Conservation (phyloP, 495 filamentous ascomycete genomes). For the Penicillium ucsense region DNA sequence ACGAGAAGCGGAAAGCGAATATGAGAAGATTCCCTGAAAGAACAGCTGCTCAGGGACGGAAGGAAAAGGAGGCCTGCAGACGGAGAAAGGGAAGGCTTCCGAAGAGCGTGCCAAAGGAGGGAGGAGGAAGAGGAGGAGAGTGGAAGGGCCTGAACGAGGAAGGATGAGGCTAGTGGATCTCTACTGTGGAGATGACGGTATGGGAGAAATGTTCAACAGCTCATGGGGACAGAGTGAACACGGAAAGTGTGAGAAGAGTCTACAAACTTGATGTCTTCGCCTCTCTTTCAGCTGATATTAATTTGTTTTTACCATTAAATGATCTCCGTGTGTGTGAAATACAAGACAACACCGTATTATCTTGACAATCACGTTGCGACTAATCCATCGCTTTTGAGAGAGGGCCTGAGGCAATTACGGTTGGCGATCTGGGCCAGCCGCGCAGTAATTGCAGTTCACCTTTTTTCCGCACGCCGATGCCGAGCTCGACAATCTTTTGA, state of each 20-base stretch:
- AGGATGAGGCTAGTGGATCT: slow-evolving; percentile 27
- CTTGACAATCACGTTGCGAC: slow-evolving; percentile 14
- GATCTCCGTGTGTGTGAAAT: no score
- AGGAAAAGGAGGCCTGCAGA: neutral
- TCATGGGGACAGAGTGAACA: slow-evolving; percentile 2
- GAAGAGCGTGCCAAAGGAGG: neutral
- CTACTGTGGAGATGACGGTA: slow-evolving; percentile 25
- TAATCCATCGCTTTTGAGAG: neutral
- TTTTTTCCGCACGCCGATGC: slow-evolving; percentile 18
- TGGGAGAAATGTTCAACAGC: slow-evolving; percentile 1
- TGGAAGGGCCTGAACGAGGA: slow-evolving; percentile 11
- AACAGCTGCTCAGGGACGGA: slow-evolving; percentile 1
- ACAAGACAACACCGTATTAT: neutral
- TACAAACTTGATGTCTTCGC: no score
- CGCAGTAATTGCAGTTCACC: slow-evolving; percentile 18
- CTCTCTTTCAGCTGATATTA: no score
- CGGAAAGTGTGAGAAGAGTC: neutral
- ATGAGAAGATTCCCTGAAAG: slow-evolving; percentile 17
- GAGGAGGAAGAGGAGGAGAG: slow-evolving; percentile 8
- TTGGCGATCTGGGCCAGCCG: slow-evolving; percentile 8
- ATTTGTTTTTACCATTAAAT: no score
- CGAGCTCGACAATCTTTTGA: neutral
- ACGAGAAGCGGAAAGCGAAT: slow-evolving; percentile 3
- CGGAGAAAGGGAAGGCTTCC: slow-evolving; percentile 7
- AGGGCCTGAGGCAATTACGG: slow-evolving; percentile 18